phyloP scores from a whole-genome alignment of 192 early-diverging fungal species.

The Obelidium mucronatum region DNA sequence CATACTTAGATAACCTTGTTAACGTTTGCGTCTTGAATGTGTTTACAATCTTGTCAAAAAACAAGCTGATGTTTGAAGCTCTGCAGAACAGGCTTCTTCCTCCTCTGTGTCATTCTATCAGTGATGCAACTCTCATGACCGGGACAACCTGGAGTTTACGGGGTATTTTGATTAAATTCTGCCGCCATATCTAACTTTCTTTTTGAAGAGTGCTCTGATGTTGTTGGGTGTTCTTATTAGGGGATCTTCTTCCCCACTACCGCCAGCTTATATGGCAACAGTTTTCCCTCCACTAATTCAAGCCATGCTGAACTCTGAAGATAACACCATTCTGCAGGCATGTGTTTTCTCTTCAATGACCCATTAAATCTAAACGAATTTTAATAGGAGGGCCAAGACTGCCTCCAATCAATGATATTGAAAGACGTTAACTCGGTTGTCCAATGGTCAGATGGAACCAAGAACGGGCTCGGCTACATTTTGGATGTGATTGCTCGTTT shows the following conservation, averaged over 20 bases:
- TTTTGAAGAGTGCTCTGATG: conserved; percentile 68
- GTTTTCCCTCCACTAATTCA: conserved; percentile 86
- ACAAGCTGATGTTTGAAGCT: conserved; percentile 56
- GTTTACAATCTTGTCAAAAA: conserved; percentile 24
- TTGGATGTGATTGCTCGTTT: conserved; percentile 84
- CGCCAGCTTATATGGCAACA: conserved; percentile 52
- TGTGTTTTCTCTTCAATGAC: not conserved
- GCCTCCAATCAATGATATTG: conserved; percentile 79
- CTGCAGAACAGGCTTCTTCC: conserved; percentile 82
- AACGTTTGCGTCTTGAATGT: conserved; percentile 35
- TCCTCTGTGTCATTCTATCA: conserved; percentile 65
- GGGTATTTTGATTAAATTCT: conserved; percentile 22
- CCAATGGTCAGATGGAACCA: conserved; percentile 65
- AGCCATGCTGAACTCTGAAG: conserved; percentile 70
- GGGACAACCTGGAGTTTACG: conserved; percentile 45
- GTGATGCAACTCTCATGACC: conserved; percentile 31
- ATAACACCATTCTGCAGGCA: conserved; percentile 82
- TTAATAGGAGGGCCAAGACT: conserved; percentile 79
- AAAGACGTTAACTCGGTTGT: conserved; percentile 79
- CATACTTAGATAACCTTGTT: conserved; percentile 24
- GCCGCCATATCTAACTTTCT: too few species aligned
- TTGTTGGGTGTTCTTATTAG: conserved; percentile 76
- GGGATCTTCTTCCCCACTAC: conserved; percentile 76
- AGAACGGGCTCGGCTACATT: conserved; percentile 79
- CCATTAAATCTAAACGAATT: not conserved